These are phyloP conservation scores for Rhodotorula mucilaginosa DNA, from an alignment of 1,284 basidiomycete species.

Conservation along the genomic window DNA sequence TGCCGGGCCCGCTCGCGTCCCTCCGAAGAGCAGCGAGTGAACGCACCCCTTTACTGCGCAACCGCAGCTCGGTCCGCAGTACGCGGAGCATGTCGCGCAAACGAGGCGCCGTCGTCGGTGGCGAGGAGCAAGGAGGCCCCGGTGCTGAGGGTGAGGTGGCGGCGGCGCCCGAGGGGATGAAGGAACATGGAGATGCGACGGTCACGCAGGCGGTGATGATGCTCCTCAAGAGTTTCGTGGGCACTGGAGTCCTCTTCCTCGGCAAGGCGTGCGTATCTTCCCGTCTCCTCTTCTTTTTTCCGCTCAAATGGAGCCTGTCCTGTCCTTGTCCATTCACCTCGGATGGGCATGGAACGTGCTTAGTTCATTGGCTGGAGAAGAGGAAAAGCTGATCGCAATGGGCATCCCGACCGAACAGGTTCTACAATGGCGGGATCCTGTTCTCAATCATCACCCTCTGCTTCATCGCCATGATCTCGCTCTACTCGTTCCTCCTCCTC, in stretches of 20 bases:
- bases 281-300: no score
- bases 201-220: constrained; percentile 85
- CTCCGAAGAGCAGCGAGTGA: constrained; percentile 34
- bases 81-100: constrained; percentile 8
- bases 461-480: constrained; percentile 78
- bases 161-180: neutral
- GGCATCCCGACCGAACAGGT: constrained; percentile 54
- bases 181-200: constrained; percentile 68
- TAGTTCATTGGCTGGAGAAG: no score
- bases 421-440: constrained; percentile 90
- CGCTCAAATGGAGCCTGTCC: neutral
- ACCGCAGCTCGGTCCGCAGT: constrained; percentile 10
- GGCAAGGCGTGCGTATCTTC: constrained; percentile 72
- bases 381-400: neutral
- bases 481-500: constrained; percentile 91
- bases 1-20: neutral
- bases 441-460: constrained; percentile 81
- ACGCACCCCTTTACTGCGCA: constrained; percentile 26
- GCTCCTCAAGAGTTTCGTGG: constrained; percentile 93
- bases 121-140: neutral
- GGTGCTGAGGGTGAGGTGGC: constrained; percentile 37
- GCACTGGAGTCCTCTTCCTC: constrained; percentile 92
- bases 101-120: neutral
- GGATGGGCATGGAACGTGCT: neutral
- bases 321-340: neutral